Conservation (phyloP, 768 basidiomycete genomes). For the Russula griseocarnosa region DNA sequence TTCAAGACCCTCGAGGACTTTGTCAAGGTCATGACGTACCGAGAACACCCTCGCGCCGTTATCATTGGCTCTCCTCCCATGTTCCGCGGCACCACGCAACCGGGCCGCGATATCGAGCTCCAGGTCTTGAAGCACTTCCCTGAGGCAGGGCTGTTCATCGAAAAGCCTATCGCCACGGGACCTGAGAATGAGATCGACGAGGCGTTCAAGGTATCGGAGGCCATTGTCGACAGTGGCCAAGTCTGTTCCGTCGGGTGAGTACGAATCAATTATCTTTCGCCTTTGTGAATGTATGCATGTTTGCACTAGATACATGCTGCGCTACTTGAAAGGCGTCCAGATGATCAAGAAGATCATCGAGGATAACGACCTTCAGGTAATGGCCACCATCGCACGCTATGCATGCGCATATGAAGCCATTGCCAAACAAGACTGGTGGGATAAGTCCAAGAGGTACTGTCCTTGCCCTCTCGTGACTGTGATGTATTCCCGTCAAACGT, state of each 20-base stretch:
- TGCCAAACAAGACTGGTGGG: constrained; percentile 88
- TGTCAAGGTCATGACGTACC: constrained; percentile 59
- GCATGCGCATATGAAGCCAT: constrained; percentile 82
- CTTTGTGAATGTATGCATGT: neutral
- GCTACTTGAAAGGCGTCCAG: constrained; percentile 90
- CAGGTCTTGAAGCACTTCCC: constrained; percentile 87
- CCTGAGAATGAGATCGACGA: constrained; percentile 62
- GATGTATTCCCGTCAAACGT: neutral
- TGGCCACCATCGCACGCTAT: constrained; percentile 94
- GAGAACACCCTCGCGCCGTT: constrained; percentile 71
- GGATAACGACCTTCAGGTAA: constrained; percentile 90
- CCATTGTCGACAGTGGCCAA: constrained; percentile 63
- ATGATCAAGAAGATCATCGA: constrained; percentile 95
- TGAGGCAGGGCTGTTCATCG: constrained; percentile 82
- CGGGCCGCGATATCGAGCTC: constrained; percentile 80
- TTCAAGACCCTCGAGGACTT: constrained; percentile 87
- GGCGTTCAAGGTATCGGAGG: constrained; percentile 65
- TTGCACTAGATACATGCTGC: constrained; percentile 77
- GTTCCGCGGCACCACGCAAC: constrained; percentile 75
- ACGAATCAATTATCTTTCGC: neutral
- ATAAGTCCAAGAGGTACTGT: constrained; percentile 78
- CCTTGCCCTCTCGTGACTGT: neutral
- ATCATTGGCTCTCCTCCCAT: constrained; percentile 91
- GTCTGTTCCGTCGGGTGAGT: constrained; percentile 86
- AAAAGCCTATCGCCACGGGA: constrained; percentile 89